phyloP scores from a whole-genome alignment of 495 filamentous ascomycete genomes.

The Beverwykella pulmonaria region DNA sequence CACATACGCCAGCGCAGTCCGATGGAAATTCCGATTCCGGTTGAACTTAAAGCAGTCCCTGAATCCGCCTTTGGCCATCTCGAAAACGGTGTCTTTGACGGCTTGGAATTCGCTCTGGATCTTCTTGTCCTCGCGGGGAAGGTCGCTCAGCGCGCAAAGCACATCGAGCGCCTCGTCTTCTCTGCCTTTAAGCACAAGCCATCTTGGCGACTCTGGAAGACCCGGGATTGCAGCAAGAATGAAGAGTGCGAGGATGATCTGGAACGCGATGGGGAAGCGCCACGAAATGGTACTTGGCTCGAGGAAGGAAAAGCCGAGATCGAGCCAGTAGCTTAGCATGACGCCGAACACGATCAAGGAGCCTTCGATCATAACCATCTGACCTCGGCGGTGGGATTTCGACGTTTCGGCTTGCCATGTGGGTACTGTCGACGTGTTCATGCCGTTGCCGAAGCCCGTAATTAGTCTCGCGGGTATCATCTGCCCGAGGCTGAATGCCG shows the following conservation, averaged over 20 bases:
- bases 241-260: slow-evolving; percentile 49
- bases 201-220: slow-evolving; percentile 48
- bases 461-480: slow-evolving; percentile 67
- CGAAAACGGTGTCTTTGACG: slow-evolving; percentile 75
- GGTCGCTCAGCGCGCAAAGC: slow-evolving; percentile 61
- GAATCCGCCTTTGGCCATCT: slow-evolving; percentile 68
- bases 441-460: slow-evolving; percentile 69
- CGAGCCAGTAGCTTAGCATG: slow-evolving; percentile 41
- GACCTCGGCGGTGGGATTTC: slow-evolving; percentile 44
- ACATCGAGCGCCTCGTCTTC: slow-evolving; percentile 68
- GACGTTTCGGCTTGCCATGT: slow-evolving; percentile 43
- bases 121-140: slow-evolving; percentile 46
- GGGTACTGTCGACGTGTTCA: slow-evolving; percentile 53
- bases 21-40: slow-evolving; percentile 73
- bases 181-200: slow-evolving; percentile 63
- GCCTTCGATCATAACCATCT: slow-evolving; percentile 47
- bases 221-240: slow-evolving; percentile 44
- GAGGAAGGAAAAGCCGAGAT: slow-evolving; percentile 52
- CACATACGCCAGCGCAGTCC: slow-evolving; percentile 69
- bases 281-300: slow-evolving; percentile 51
- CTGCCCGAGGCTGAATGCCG: slow-evolving; percentile 62
- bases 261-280: slow-evolving; percentile 55
- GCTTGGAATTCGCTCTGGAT: slow-evolving; percentile 65
- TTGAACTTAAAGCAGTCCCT: slow-evolving; percentile 71
- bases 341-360: slow-evolving; percentile 43